Evolutionary conservation across 345 rosid species (phyloP).

Genomic region (Euphorbia pulcherrima): DNA sequence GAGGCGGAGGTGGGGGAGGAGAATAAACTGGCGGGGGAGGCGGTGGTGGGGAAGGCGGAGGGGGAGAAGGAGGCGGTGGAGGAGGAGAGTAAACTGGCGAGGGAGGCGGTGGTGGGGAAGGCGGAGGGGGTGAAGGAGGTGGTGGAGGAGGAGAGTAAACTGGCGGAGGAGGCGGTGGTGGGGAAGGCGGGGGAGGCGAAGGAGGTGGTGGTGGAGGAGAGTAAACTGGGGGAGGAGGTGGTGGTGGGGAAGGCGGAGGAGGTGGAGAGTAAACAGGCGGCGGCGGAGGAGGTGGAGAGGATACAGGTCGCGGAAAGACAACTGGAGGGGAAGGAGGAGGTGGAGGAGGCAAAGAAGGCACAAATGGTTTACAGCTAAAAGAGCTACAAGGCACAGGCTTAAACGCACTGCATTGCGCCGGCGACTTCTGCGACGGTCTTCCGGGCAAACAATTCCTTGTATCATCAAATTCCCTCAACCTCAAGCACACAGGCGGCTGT

Average conservation of each 20-base stretch:
- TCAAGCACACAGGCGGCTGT: constrained; percentile 25
- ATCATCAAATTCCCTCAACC: constrained; percentile 12
- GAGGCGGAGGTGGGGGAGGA: constrained; percentile 22
- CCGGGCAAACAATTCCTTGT: constrained; percentile 18
- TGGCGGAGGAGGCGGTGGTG: constrained; percentile 28
- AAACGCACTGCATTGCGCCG: constrained; percentile 55
- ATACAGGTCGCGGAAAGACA: constrained; percentile 23
- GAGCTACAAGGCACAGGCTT: constrained; percentile 63
- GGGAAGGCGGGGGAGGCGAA: constrained; percentile 21
- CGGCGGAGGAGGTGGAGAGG: constrained; percentile 22
- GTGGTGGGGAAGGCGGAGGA: constrained; percentile 24
- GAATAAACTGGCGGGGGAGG: constrained; percentile 23
- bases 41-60: constrained; percentile 19
- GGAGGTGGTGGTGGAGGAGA: constrained; percentile 29
- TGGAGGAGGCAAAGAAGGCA: constrained; percentile 53
- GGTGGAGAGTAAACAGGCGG: constrained; percentile 26
- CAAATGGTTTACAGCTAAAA: constrained; percentile 61
- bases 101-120: constrained; percentile 41
- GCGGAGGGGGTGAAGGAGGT: constrained; percentile 23
- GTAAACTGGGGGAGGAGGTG: constrained; percentile 20
- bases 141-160: constrained; percentile 19
- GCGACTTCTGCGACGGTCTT: constrained; percentile 15
- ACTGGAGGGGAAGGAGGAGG: constrained; percentile 63
- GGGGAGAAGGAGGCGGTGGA: constrained; percentile 37
- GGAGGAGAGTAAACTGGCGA: constrained; percentile 44